Conservation (phyloP, 1,284 basidiomycete genomes). For the Boletus semigastroideus region DNA sequence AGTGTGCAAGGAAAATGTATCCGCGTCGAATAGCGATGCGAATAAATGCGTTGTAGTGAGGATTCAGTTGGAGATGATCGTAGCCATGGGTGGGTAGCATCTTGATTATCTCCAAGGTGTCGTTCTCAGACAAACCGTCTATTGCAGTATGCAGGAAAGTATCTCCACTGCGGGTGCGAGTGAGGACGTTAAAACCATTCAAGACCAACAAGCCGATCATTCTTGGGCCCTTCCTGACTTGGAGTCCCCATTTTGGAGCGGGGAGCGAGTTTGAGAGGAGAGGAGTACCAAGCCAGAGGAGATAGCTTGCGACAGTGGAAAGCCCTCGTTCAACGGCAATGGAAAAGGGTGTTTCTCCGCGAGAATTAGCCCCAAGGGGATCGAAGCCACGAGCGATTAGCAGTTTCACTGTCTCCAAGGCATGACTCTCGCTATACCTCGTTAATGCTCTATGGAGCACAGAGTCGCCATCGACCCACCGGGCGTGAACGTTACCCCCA, state of each 20-base stretch:
- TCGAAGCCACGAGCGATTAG: neutral
- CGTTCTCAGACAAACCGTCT: neutral
- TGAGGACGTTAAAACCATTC: neutral
- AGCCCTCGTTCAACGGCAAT: neutral
- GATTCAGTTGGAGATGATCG: neutral
- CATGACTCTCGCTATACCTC: neutral
- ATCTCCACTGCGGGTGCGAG: too few relatives aligned
- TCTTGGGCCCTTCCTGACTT: too few relatives aligned
- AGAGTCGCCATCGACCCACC: too few relatives aligned
- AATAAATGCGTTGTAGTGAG: neutral
- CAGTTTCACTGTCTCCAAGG: neutral
- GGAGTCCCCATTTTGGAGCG: too few relatives aligned
- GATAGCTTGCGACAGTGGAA: neutral
- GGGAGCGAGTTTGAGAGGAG: too few relatives aligned
- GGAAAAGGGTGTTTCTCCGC: neutral
- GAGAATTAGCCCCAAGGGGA: neutral
- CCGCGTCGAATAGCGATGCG: neutral
- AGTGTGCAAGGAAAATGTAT: neutral
- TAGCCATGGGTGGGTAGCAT: neutral
- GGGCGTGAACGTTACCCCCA: too few relatives aligned
- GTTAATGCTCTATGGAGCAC: too few relatives aligned
- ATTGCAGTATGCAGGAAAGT: neutral
- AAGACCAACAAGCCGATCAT: neutral
- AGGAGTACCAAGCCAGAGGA: neutral
- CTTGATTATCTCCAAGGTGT: neutral